Conservation (phyloP, 2,329 filamentous ascomycete genomes). For the Botrytis hyacinthi region DNA sequence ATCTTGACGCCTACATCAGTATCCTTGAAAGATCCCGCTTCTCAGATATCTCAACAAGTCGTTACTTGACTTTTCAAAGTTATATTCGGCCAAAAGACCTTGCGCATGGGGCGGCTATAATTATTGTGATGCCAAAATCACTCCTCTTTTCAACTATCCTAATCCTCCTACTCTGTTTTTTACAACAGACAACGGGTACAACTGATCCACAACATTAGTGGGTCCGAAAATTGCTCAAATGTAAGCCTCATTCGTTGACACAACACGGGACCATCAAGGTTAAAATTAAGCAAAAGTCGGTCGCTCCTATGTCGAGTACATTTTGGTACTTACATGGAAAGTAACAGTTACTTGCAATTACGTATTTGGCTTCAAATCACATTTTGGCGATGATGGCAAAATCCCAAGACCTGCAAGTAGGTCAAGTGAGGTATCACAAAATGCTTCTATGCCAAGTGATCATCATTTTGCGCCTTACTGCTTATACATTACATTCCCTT, state of each 20-base stretch:
- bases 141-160: not conserved
- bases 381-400: conserved; percentile 2
- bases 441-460: not conserved
- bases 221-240: conserved; percentile 15
- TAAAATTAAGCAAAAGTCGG: not conserved
- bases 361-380: not conserved
- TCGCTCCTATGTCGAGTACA: not conserved
- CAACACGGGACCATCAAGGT: conserved; percentile 5
- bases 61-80: not conserved
- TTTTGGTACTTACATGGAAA: not conserved
- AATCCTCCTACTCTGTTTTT: not conserved
- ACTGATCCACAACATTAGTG: conserved; percentile 12
- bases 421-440: not conserved
- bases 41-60: not conserved
- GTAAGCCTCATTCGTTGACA: conserved; percentile 13
- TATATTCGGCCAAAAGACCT: not conserved
- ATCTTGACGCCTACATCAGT: not conserved
- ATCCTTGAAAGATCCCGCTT: not conserved
- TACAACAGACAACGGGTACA: conserved; percentile 3
- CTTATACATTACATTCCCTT: not conserved
- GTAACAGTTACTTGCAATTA: not conserved
- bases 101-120: not conserved
- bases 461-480: not conserved
- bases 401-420: not conserved
- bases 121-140: not conserved